These are phyloP conservation scores for Eragrostis tef DNA, from an alignment of 202 grass and related monocot genomes.

Conservation along the genomic window DNA sequence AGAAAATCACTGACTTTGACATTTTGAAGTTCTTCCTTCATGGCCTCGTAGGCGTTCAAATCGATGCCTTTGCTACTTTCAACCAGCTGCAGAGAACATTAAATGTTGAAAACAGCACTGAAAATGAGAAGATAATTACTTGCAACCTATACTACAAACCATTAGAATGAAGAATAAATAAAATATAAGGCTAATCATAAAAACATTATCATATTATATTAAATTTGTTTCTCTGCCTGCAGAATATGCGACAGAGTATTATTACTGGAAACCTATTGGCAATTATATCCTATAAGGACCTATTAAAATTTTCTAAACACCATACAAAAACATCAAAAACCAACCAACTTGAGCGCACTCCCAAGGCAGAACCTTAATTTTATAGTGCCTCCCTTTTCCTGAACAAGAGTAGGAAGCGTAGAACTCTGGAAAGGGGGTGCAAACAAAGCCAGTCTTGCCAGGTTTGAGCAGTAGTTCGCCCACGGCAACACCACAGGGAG, in stretches of 20 bases:
- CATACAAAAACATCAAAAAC: background rate
- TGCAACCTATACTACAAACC: background rate
- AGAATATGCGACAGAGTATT: background rate
- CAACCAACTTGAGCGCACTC: no score
- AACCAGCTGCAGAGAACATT: conserved; percentile 65
- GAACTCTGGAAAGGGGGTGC: no score
- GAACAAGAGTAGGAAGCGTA: no score
- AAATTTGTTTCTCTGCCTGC: background rate
- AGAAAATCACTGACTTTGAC: conserved; percentile 65
- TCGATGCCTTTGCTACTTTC: conserved; percentile 83
- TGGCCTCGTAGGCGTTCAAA: conserved; percentile 67
- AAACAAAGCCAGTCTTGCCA: no score
- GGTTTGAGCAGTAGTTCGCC: no score
- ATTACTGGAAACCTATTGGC: no score
- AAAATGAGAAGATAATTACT: background rate
- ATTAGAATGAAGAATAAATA: conserved; percentile 18
- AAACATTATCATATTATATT: no score
- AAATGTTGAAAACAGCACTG: conserved; percentile 30
- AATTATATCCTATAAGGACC: no score
- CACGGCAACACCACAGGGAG: no score
- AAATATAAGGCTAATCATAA: background rate
- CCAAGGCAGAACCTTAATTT: no score
- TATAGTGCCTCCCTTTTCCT: no score
- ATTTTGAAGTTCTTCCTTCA: conserved; percentile 84
- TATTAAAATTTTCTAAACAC: no score